phyloP scores from a whole-genome alignment of 2,329 filamentous ascomycete species.

The Dryadomyces quercus-mongolicae region DNA sequence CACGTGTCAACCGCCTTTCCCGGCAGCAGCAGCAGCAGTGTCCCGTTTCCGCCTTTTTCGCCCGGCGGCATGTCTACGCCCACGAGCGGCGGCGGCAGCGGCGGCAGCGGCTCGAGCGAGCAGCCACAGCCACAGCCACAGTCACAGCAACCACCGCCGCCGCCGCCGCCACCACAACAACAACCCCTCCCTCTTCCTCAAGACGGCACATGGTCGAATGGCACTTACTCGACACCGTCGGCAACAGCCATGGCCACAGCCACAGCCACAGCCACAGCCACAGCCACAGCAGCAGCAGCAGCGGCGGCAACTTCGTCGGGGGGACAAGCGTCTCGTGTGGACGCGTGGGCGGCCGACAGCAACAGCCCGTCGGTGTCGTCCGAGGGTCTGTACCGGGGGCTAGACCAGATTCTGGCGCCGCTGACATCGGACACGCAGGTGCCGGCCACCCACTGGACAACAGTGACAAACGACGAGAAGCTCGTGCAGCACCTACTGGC shows the following conservation, averaged over 20 bases:
- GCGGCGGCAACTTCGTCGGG: too few relatives aligned
- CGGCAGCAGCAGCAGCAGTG: constrained; percentile 11
- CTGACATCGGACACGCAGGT: constrained; percentile 30
- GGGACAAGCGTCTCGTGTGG: constrained; percentile 32
- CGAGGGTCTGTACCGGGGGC: constrained; percentile 21
- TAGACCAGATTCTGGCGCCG: constrained; percentile 37
- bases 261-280: constrained; percentile 31
- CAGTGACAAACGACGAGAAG: constrained; percentile 41
- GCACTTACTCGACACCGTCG: constrained; percentile 23
- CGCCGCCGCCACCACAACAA: neutral
- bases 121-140: constrained; percentile 22
- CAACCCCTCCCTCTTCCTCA: neutral
- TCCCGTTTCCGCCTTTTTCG: constrained; percentile 20
- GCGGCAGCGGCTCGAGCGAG: constrained; percentile 17
- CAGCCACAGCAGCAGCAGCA: constrained; percentile 30
- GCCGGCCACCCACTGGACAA: constrained; percentile 43
- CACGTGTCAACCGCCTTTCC: constrained; percentile 19
- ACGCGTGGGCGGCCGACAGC: constrained; percentile 33
- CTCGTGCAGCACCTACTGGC: constrained; percentile 53
- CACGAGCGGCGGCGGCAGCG: constrained; percentile 21
- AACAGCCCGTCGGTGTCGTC: constrained; percentile 19
- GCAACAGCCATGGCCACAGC: constrained; percentile 37
- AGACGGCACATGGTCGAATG: constrained; percentile 30
- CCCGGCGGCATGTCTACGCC: constrained; percentile 17
- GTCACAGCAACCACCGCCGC: neutral